Evolutionary conservation across 805 yeast species (phyloP), one percentile per base, ranked within the genome.

Genomic region (Candida insectorum): DNA sequence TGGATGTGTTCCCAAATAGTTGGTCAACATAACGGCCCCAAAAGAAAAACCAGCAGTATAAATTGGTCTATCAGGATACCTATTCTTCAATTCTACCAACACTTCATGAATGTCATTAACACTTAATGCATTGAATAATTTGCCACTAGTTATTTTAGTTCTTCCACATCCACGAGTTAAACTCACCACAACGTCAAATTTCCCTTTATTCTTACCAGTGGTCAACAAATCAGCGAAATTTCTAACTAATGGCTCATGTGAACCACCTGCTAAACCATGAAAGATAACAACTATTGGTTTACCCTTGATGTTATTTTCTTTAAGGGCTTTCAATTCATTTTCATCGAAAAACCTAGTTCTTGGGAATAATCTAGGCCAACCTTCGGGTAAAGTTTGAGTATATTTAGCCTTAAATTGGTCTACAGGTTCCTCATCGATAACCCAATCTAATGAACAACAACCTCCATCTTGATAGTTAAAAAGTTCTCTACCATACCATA

Each of bases 211-310:
- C 4, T 47, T 40, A 7, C 51, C 52, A 7, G 41, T 36, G 3
- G 70, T 54, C 12, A 76, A 51, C 15, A 58, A 51, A 27, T 65
- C 59, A 12, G 77, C 71, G 23, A 80, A 51, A 35, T 84, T 71
- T 16, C 93, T 69, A 26, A 85, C 77, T 49, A 85, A 78, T 5
- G 83, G 69, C 52, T 85, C 95, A 41, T 81, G 84, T n/a, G 89
- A 79, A 0, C 95, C 93, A 5, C 95, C 95, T 2, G 85, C 80
- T 24, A 85, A 70, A 0, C 95, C 95, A 51, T 86, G 95, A 26
- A 83, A 56, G 3, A 75, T 59, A 19, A 85, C 71, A 12, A 82
- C 62, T 49, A 86, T 63, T 2, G 94, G 94, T 30, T 56, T 68
- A 6, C 32, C 31, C 4, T 33, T 34, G 4, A n/a, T 7, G 8